Conservation (phyloP, 352 stramenopile genomes). For the Phytophthora fragariae region DNA sequence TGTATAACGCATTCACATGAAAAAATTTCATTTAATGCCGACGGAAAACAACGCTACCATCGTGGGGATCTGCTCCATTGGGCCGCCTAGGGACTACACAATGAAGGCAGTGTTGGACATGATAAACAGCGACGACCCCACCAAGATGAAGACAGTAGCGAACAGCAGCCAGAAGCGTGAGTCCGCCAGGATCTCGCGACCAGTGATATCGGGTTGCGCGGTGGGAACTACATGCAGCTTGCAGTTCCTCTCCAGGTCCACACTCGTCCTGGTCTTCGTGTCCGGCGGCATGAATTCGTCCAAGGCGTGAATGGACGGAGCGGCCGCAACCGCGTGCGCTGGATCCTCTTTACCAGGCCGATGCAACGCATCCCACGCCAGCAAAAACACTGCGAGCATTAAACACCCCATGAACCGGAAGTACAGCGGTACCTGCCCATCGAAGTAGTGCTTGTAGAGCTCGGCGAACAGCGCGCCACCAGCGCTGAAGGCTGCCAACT, state of each 20-base stretch:
- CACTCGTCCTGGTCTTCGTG: neutral
- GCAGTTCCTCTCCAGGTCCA: constrained; percentile 17
- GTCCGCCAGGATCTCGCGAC: constrained; percentile 53
- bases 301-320: constrained; percentile 38
- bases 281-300: constrained; percentile 56
- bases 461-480: constrained; percentile 76
- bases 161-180: constrained; percentile 77
- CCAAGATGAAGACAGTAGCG: no score
- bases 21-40: no score
- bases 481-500: constrained; percentile 73
- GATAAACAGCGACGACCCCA: no score
- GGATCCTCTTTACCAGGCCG: constrained; percentile 28
- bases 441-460: constrained; percentile 69
- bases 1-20: no score
- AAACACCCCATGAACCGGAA: constrained; percentile 76
- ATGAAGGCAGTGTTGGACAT: no score
- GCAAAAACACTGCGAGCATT: constrained; percentile 59
- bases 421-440: constrained; percentile 57
- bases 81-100: no score
- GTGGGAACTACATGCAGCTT: constrained; percentile 7
- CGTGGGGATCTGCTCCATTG: no score
- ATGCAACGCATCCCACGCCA: constrained; percentile 65
- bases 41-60: no score
- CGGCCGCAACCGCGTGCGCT: constrained; percentile 5
- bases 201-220: constrained; percentile 56